Percentiles rank a stretch among this genome's conserved stretches.
Conservation (phyloP, 1,284 basidiomycete genomes). For the Gomphus bonarii region DNA sequence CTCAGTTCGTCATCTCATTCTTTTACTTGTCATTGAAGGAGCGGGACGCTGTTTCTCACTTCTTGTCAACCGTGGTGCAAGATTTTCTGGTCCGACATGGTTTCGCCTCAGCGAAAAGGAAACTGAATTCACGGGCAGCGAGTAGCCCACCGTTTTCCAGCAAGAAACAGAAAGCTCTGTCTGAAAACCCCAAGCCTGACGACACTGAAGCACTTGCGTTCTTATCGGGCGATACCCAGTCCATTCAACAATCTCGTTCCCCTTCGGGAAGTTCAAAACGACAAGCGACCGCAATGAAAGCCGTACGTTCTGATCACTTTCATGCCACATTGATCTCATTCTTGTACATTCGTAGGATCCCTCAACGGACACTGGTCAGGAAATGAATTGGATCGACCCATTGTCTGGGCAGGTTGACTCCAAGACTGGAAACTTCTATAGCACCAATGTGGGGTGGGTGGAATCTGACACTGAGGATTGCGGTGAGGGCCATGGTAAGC, state of each 20-base stretch:
- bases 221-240: not conserved
- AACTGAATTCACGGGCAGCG: constrained; percentile 11
- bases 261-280: constrained; percentile 9
- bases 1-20: not conserved
- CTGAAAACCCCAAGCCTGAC: constrained; percentile 16
- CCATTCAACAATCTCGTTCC: constrained; percentile 11
- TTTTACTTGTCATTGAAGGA: constrained; percentile 32
- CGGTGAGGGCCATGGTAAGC: constrained; percentile 3
- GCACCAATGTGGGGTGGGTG: constrained; percentile 6
- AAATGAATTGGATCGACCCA: constrained; percentile 50
- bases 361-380: constrained; percentile 14
- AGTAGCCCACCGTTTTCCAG: constrained; percentile 19
- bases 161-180: constrained; percentile 31
- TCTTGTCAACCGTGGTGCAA: constrained; percentile 51
- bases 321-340: constrained; percentile 7
- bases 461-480: constrained; percentile 10
- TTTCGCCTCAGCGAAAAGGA: constrained; percentile 30
- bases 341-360: constrained; percentile 10
- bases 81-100: constrained; percentile 58
- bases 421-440: constrained; percentile 18
- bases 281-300: not conserved
- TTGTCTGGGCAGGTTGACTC: constrained; percentile 32
- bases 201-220: not conserved
- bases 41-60: constrained; percentile 34
- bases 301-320: not conserved